A percentile compares a stretch with the other conserved stretches of the same genome.
Conservation (phyloP, 371 early-diverging fungal genomes). For the Capillidium heterosporum region DNA sequence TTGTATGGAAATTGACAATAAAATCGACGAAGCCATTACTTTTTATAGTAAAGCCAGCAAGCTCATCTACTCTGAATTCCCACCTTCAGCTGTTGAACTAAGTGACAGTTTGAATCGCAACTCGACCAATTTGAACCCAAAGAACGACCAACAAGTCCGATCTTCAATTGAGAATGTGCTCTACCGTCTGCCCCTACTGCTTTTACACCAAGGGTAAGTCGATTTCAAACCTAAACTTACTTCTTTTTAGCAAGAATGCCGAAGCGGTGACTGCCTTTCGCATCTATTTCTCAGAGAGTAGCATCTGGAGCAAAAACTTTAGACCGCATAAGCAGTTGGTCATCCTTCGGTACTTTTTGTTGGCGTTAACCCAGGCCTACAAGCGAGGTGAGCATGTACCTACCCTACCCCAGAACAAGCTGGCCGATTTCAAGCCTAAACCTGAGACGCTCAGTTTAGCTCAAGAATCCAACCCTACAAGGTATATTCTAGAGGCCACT, state of each 20-base stretch:
- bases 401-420: too few species aligned
- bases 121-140: not conserved
- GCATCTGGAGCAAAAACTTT: slow-evolving; percentile 14
- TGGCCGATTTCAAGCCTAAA: not conserved
- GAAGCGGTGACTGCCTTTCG: slow-evolving; percentile 15
- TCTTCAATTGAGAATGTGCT: not conserved
- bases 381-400: slow-evolving; percentile 15
- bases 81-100: too few species aligned
- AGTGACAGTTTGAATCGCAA: too few species aligned
- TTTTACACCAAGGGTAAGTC: not conserved
- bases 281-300: not conserved
- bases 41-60: not conserved
- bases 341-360: slow-evolving; percentile 14
- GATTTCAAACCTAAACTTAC: not conserved
- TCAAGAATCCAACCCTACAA: slow-evolving; percentile 10
- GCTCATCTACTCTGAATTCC: too few species aligned
- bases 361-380: slow-evolving; percentile 12
- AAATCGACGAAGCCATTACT: not conserved
- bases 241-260: not conserved
- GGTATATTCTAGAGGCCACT: slow-evolving; percentile 7
- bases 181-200: not conserved
- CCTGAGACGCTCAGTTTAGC: not conserved
- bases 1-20: not conserved
- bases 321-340: slow-evolving; percentile 17
- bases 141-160: not conserved